Percentiles rank a stretch among this genome's conserved stretches.
Evolutionary conservation across 148 eudicot genomes (phyloP).

Genomic region (Vaccinium darrowii): DNA sequence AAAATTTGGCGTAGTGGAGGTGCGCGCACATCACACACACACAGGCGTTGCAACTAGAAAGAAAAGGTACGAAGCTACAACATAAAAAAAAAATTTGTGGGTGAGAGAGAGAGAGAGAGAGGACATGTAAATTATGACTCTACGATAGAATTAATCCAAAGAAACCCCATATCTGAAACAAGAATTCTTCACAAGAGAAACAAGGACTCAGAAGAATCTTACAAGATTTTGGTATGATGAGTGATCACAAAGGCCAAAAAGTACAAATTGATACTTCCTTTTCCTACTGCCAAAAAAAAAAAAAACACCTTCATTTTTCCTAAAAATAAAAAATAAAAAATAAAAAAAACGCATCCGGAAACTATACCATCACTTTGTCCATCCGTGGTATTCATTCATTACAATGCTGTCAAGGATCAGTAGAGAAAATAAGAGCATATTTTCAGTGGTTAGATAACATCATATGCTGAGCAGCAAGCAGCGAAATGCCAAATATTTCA

Average conservation of each 20-base stretch:
- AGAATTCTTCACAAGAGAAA: not conserved
- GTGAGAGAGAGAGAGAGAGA: not conserved
- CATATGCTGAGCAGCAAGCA: not conserved
- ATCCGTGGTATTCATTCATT: not conserved
- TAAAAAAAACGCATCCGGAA: constrained; percentile 1
- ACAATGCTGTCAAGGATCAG: not conserved
- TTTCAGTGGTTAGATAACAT: not conserved
- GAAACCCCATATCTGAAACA: not conserved
- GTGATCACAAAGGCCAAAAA: too few species aligned
- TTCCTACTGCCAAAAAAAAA: not conserved
- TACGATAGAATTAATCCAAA: not conserved
- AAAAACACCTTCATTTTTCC: not conserved
- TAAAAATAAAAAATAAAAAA: not conserved
- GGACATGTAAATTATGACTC: not conserved
- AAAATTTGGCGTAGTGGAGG: too few species aligned
- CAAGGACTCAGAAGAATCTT: not conserved
- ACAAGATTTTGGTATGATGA: constrained; percentile 7
- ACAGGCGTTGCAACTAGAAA: not conserved
- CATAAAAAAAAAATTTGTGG: too few species aligned
- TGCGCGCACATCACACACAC: too few species aligned
- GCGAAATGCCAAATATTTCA: not conserved
- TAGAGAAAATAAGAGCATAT: not conserved
- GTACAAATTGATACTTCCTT: not conserved
- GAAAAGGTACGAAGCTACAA: not conserved
- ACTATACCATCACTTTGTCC: constrained; percentile 14